Percentiles rank a stretch among this genome's conserved stretches.
phyloP scores from a whole-genome alignment of 805 yeast species.

The Nakazawaea laoshanensis region DNA sequence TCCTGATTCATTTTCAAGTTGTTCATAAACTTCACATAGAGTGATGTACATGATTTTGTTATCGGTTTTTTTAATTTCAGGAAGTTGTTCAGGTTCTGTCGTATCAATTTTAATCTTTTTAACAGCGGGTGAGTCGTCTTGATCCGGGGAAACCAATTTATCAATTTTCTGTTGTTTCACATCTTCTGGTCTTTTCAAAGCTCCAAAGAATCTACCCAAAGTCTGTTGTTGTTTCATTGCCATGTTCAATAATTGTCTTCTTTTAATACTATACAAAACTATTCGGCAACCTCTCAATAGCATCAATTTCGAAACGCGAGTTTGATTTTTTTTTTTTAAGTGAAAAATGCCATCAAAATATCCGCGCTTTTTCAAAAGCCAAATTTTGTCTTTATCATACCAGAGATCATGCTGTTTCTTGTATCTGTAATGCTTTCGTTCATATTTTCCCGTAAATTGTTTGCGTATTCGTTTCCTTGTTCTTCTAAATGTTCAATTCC shows the following conservation, averaged over 20 bases:
- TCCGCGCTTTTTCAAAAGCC: slow-evolving; percentile 4
- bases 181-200: slow-evolving; percentile 9
- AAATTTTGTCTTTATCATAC: slow-evolving; percentile 7
- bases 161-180: slow-evolving; percentile 7
- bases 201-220: slow-evolving; percentile 9
- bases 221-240: slow-evolving; percentile 11
- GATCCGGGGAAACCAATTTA: not conserved
- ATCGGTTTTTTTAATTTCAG: slow-evolving; percentile 5
- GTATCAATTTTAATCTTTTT: not conserved
- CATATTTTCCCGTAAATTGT: slow-evolving; percentile 42
- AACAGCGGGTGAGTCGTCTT: not conserved
- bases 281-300: not conserved
- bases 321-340: too few species aligned
- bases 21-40: slow-evolving; percentile 60
- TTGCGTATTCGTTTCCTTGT: slow-evolving; percentile 49
- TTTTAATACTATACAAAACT: not conserved
- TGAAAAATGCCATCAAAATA: too few species aligned
- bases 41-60: slow-evolving; percentile 26
- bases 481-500: slow-evolving; percentile 49
- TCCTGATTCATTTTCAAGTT: slow-evolving; percentile 72
- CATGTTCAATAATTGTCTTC: slow-evolving; percentile 1
- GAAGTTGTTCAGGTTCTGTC: not conserved
- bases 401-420: slow-evolving; percentile 7
- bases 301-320: slow-evolving; percentile 1
- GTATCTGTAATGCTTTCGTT: slow-evolving; percentile 20